Evolutionary conservation across 768 basidiomycete genomes (phyloP), one percentile per base, ranked within the genome.

Genomic region (Lyophyllum shimeji): DNA sequence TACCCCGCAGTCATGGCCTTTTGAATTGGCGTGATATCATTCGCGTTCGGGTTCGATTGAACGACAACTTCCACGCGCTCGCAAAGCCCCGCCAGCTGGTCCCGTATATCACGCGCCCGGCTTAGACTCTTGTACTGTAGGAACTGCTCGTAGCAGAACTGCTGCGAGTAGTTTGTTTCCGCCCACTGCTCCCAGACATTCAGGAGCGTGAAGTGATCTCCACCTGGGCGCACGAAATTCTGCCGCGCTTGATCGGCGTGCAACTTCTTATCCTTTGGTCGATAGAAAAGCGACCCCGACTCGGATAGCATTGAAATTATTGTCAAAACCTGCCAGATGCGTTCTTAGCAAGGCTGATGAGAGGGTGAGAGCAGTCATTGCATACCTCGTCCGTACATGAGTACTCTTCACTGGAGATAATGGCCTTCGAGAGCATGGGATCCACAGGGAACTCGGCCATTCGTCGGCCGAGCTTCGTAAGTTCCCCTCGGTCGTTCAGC

Each of bases 361-460:
- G 7, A 12, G 12, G 31, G 12, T 33, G 31, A 33, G 7, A 33
- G 12, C 12, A 12, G 6, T 33, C 6, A 42, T 24, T 29, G 65
- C 82, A 60, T 67, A 93, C 94, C 82, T 98, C 97, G 65, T 99
- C 96, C 3, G 96, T 98, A 70, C 96, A 98, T 12, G 81, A 78
- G 70, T 93, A 98, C 54, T 89, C 82, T 69, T 98, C 97, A 67
- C 95, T 97, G 44, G 93, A 89, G 58, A 99, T 94, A 68, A 99
- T 96, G 5, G 89, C 87, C 71, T 98, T 98, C 21, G 91, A 93
- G 63, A 99, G 73, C 90, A 97, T 97, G 7, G 97, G 97, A 66
- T 99, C 97, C 18, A 98, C 94, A 9, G 95, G 97, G 73, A 99
- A 98, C 69, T 99, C 97, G 0, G 96, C 95, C 97, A 99, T 98